Conservation (phyloP, 257 asterid genomes). For the Avicennia marina region DNA sequence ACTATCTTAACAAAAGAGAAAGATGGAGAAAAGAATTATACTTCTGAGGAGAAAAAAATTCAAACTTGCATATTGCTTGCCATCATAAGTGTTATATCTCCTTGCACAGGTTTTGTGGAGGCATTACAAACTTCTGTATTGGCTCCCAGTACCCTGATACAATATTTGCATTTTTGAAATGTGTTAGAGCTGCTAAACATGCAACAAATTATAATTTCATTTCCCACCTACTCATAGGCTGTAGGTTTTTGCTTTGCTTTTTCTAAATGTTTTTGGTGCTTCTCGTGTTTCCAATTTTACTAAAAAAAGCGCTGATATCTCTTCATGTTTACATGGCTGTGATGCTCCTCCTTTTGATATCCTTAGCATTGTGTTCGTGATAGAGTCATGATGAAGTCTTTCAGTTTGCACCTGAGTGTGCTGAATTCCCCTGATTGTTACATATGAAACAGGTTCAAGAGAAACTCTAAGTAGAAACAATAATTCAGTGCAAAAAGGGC, state of each 20-base stretch:
- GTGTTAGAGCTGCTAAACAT: not conserved
- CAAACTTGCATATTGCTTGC: too few species aligned
- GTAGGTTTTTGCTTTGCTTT: too few species aligned
- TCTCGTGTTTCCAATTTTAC: not conserved
- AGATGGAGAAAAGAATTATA: not conserved
- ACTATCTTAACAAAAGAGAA: not conserved
- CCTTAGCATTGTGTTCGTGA: not conserved
- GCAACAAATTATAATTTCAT: too few species aligned
- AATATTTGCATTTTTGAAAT: constrained; percentile 1
- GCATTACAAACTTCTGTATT: not conserved
- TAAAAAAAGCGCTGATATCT: not conserved
- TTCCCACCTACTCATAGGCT: too few species aligned
- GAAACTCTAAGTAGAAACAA: constrained; percentile 29
- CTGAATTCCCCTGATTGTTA: constrained; percentile 21
- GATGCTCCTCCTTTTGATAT: not conserved
- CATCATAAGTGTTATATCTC: not conserved
- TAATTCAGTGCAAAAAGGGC: constrained; percentile 29
- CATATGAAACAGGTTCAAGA: constrained; percentile 26
- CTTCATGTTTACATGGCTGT: not conserved
- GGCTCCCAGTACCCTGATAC: not conserved
- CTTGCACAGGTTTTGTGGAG: constrained; percentile 9
- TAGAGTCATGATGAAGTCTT: not conserved
- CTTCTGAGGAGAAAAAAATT: too few species aligned
- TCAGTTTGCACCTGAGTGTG: constrained; percentile 19
- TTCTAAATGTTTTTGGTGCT: too few species aligned